These are phyloP conservation scores for Magnusiomyces ingens DNA, from an alignment of 1,139 yeast genomes.

Conservation along the genomic window DNA sequence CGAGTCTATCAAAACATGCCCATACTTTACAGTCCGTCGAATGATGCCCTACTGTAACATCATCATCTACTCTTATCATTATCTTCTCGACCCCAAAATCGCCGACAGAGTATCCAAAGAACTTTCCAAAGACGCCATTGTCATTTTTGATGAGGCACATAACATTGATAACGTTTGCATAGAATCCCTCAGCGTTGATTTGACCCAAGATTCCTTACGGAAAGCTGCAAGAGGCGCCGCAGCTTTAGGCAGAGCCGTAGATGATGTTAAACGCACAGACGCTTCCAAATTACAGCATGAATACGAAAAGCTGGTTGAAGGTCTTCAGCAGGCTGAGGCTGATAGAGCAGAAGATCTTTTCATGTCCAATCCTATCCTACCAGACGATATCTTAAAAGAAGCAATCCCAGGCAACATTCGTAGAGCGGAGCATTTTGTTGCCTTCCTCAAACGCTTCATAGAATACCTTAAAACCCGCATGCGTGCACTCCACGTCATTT, in stretches of 20 bases:
- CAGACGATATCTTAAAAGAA: constrained; percentile 78
- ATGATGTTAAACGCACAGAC: constrained; percentile 75
- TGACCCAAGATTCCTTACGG: constrained; percentile 73
- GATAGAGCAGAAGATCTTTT: constrained; percentile 72
- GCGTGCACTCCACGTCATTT: constrained; percentile 94
- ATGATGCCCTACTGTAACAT: constrained; percentile 95
- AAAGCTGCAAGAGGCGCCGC: constrained; percentile 79
- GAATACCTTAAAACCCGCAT: constrained; percentile 94
- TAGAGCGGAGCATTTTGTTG: constrained; percentile 93
- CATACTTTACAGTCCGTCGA: constrained; percentile 94
- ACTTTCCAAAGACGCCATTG: constrained; percentile 84
- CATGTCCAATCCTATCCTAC: constrained; percentile 81
- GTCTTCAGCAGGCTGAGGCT: constrained; percentile 70
- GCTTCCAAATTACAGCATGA: constrained; percentile 80
- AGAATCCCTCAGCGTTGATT: constrained; percentile 85
- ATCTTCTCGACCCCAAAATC: constrained; percentile 90
- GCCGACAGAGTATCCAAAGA: constrained; percentile 93
- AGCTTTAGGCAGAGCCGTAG: constrained; percentile 65
- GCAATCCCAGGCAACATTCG: constrained; percentile 97
- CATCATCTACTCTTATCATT: constrained; percentile 92
- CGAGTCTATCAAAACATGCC: constrained; percentile 75
- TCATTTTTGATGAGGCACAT: constrained; percentile 97
- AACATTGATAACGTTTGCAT: constrained; percentile 97
- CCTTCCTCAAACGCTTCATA: constrained; percentile 83
- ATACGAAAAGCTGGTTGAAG: constrained; percentile 85